Percentiles rank a stretch among this genome's conserved stretches.
Conservation (phyloP, 192 early-diverging fungal species). For the Coemansia sp. region DNA sequence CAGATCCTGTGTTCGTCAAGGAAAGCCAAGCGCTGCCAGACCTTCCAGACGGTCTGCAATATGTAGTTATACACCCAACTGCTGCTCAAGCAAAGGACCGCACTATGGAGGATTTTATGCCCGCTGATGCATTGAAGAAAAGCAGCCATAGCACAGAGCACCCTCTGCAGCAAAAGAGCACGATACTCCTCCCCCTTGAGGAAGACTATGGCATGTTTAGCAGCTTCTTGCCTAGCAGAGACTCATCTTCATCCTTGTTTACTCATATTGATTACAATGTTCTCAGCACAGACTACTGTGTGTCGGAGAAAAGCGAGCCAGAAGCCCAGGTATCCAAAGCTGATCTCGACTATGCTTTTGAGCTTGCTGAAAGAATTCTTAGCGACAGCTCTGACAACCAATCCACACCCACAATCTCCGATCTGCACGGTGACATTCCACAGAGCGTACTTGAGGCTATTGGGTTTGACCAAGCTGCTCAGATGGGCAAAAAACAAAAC, state of each 20-base stretch:
- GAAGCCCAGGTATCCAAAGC: neutral
- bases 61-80: conserved; percentile 46
- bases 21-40: conserved; percentile 33
- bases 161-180: neutral
- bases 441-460: conserved; percentile 10
- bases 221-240: conserved; percentile 41
- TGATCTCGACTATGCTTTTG: conserved; percentile 21
- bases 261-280: conserved; percentile 7
- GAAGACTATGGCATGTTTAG: conserved; percentile 36
- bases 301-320: neutral
- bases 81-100: conserved; percentile 5
- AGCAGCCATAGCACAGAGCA: neutral
- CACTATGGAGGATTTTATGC: conserved; percentile 27
- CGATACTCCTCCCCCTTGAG: conserved; percentile 7
- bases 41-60: conserved; percentile 46
- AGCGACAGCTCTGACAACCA: neutral
- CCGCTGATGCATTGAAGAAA: conserved; percentile 2
- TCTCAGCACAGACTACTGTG: conserved; percentile 2
- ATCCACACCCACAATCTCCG: neutral
- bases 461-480: conserved; percentile 12
- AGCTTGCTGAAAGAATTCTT: conserved; percentile 18
- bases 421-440: neutral
- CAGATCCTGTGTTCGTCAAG: conserved; percentile 41
- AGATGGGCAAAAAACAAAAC: neutral
- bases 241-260: conserved; percentile 31